Base-by-base conservation (phyloP, 1,139 yeast genomes). In the Taiozyma onychis region DNA sequence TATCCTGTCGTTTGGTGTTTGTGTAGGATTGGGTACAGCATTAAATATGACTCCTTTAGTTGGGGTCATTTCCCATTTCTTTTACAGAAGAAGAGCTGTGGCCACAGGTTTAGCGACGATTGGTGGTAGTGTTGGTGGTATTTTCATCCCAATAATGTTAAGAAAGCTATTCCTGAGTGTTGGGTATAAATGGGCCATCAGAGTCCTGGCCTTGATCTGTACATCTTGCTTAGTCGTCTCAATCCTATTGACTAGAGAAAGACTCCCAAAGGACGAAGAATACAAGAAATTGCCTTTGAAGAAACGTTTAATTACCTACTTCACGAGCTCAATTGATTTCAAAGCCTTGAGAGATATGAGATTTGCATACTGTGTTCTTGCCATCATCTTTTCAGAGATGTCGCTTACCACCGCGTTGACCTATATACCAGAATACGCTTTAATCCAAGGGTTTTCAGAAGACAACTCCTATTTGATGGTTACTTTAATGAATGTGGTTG, bases 81-180 rank as follows among this genome's bases (percentile, higher is more conserved):
- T 81, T 58, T 66, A 68, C 50, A 68, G 66, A 45, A 75, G 74
- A 52, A 69, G 86, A 49, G 86, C 83, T 0, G 65, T 72, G 34
- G 83, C 82, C 3, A 72, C 78, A 21, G 83, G 85, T 0, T 54
- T 80, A 0, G 82, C 85, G 3, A 78, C 85, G 1, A 69, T 77
- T 59, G 88, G 88, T 18, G 88, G 87, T 0, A 77, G 83, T 18
- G 68, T 81, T 11, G 88, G 88, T 14, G 88, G 88, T 35, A 69
- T 80, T 30, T 63, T 76, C 14, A 79, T 83, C 64, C 87, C 89
- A 1, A 70, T 81, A 46, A 73, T 83, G 69, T 71, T 83, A 54
- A 69, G 83, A 53, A 71, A 72, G 39, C 64, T 82, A 16, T 83
- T 80, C 58, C 63, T 65, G 3, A 71, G 71, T 46, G 75, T 79